Conservation (phyloP, 148 eudicot species). For the Rheum nobile region DNA sequence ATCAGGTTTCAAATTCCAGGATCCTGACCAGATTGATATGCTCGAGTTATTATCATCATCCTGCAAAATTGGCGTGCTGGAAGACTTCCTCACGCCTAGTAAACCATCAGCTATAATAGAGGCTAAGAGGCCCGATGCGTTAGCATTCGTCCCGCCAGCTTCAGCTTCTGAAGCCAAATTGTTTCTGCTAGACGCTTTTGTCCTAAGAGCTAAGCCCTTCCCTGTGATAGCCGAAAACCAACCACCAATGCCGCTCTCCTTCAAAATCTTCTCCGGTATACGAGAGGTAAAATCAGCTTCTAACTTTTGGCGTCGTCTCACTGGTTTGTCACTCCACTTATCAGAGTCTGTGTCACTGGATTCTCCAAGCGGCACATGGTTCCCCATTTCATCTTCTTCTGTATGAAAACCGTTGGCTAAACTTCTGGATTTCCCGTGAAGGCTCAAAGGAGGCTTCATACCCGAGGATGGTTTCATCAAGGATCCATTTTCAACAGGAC, state of each 20-base stretch:
- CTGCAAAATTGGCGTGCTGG: slow-evolving; percentile 65
- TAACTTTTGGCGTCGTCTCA: slow-evolving; percentile 47
- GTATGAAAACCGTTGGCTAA: slow-evolving; percentile 40
- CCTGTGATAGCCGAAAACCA: slow-evolving; percentile 65
- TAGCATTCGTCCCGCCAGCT: slow-evolving; percentile 18
- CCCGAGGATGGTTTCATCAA: slow-evolving; percentile 24
- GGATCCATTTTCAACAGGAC: slow-evolving; percentile 33
- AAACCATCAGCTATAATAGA: slow-evolving; percentile 26
- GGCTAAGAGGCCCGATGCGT: slow-evolving; percentile 32
- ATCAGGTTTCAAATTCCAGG: slow-evolving; percentile 79
- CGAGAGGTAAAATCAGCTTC: slow-evolving; percentile 40
- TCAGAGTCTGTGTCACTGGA: slow-evolving; percentile 24
- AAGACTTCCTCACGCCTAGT: slow-evolving; percentile 64
- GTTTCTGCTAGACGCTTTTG: slow-evolving; percentile 59
- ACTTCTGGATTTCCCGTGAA: slow-evolving; percentile 61
- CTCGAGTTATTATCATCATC: slow-evolving; percentile 39
- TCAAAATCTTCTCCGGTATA: slow-evolving; percentile 58
- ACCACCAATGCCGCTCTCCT: slow-evolving; percentile 44
- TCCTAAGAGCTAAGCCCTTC: slow-evolving; percentile 76
- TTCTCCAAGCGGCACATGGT: slow-evolving; percentile 18
- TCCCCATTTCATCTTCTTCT: slow-evolving; percentile 29
- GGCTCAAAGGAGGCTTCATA: slow-evolving; percentile 48
- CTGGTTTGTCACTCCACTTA: slow-evolving; percentile 37
- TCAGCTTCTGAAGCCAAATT: slow-evolving; percentile 41
- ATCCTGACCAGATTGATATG: slow-evolving; percentile 47